Evolutionary conservation across 1,139 yeast species (phyloP).

Genomic region (Zygosaccharomyces sapae): DNA sequence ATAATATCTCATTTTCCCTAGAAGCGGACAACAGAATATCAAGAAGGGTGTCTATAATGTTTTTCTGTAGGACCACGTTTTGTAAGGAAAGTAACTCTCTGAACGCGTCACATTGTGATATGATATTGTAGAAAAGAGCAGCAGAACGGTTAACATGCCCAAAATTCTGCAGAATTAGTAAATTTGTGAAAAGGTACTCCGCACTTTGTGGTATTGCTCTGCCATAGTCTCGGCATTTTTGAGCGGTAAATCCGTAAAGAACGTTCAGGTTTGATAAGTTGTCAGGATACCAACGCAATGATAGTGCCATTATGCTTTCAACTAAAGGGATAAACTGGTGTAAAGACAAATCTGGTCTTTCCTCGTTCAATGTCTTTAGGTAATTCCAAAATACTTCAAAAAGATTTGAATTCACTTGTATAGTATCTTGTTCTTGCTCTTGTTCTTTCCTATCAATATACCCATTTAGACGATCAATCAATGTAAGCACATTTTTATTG

Average conservation of each 20-base stretch:
- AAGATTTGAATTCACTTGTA: slow-evolving; percentile 32
- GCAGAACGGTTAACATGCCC: slow-evolving; percentile 7
- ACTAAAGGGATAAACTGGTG: slow-evolving; percentile 64
- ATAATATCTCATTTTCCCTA: slow-evolving; percentile 3
- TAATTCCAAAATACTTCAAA: slow-evolving; percentile 66
- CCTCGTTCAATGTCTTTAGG: slow-evolving; percentile 49
- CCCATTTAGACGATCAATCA: slow-evolving; percentile 70
- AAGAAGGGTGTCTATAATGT: slow-evolving; percentile 19
- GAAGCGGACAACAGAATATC: slow-evolving; percentile 13
- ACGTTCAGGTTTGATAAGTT: slow-evolving; percentile 57
- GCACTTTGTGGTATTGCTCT: slow-evolving; percentile 18
- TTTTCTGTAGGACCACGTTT: slow-evolving; percentile 18
- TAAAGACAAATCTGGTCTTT: slow-evolving; percentile 60
- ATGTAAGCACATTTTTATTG: slow-evolving; percentile 60
- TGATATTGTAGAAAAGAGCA: slow-evolving; percentile 15
- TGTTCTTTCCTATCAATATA: slow-evolving; percentile 44
- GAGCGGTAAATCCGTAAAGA: slow-evolving; percentile 56
- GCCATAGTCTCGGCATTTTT: slow-evolving; percentile 42
- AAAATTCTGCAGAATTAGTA: slow-evolving; percentile 20
- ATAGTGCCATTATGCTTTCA: slow-evolving; percentile 59
- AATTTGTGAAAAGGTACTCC: slow-evolving; percentile 22
- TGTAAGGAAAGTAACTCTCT: slow-evolving; percentile 23
- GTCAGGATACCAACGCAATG: slow-evolving; percentile 64
- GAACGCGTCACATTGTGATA: slow-evolving; percentile 26
- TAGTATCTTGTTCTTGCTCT: slow-evolving; percentile 7